Conservation (phyloP, 169 alveolate genomes). For the Cryptosporidium parvum region DNA sequence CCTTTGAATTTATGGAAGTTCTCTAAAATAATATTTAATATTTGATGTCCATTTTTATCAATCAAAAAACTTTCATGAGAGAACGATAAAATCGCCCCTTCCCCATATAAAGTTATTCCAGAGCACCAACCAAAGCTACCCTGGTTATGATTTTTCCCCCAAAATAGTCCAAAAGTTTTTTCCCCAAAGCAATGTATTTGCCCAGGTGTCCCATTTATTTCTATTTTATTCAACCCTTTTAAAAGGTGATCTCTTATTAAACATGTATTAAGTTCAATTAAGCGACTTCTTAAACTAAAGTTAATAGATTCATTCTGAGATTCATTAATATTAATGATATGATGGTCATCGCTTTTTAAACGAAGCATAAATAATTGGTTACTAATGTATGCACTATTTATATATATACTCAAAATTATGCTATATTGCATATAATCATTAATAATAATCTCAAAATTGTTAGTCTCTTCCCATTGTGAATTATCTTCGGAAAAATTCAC, state of each 20-base stretch:
- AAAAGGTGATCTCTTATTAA: slow-evolving; percentile 5
- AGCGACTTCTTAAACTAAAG: neutral
- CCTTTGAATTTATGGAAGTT: slow-evolving; percentile 11
- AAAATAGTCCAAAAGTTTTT: slow-evolving; percentile 18
- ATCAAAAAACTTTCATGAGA: slow-evolving; percentile 65
- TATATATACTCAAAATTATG: neutral
- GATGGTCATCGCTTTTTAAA: slow-evolving; percentile 3
- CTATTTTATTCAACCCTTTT: neutral
- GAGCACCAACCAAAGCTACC: slow-evolving; percentile 41
- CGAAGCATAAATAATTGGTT: slow-evolving; percentile 2
- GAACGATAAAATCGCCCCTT: slow-evolving; percentile 41
- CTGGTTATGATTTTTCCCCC: neutral
- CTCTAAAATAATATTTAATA: neutral
- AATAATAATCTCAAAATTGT: neutral
- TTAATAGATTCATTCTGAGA: neutral
- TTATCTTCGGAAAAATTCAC: neutral
- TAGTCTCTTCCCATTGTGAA: slow-evolving; percentile 7
- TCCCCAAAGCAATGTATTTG: slow-evolving; percentile 62
- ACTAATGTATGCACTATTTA: neutral
- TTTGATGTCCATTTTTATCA: slow-evolving; percentile 7
- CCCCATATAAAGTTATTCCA: slow-evolving; percentile 42
- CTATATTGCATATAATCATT: neutral
- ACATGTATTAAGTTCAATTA: neutral
- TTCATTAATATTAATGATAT: slow-evolving; percentile 32
- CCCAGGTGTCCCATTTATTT: slow-evolving; percentile 68